These are phyloP conservation scores for Zalaria obscura DNA, from an alignment of 2,329 filamentous ascomycete species.

Conservation along the genomic window DNA sequence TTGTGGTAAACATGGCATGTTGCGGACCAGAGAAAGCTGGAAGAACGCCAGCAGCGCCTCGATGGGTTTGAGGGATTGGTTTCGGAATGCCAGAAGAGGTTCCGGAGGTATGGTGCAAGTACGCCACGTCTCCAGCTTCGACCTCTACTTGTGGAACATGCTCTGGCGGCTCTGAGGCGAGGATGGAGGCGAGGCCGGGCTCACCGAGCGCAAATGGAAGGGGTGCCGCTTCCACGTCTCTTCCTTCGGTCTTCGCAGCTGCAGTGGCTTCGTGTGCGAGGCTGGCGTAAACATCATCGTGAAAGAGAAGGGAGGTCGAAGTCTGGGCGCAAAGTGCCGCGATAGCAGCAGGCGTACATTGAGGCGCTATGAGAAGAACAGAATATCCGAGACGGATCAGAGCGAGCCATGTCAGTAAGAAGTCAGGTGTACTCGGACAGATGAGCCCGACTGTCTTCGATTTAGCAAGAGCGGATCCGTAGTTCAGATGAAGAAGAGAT, in stretches of 20 bases:
- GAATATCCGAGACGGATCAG: slow-evolving; percentile 41
- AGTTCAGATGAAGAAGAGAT: slow-evolving; percentile 10
- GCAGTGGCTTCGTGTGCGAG: slow-evolving; percentile 16
- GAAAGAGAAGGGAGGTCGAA: slow-evolving; percentile 28
- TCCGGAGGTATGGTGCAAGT: slow-evolving; percentile 50
- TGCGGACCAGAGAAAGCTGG: slow-evolving; percentile 28
- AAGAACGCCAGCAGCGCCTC: slow-evolving; percentile 39
- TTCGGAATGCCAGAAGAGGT: slow-evolving; percentile 51
- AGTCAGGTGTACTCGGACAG: slow-evolving; percentile 41
- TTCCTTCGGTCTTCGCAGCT: slow-evolving; percentile 7
- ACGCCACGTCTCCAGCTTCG: slow-evolving; percentile 33
- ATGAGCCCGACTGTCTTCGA: slow-evolving; percentile 36
- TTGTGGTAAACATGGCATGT: slow-evolving; percentile 47
- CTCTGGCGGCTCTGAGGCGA: not conserved
- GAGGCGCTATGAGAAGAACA: slow-evolving; percentile 42
- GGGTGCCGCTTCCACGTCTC: slow-evolving; percentile 2
- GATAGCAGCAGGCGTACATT: slow-evolving; percentile 33
- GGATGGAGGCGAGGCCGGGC: slow-evolving; percentile 1
- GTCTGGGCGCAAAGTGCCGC: slow-evolving; percentile 38
- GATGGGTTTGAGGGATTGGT: slow-evolving; percentile 45
- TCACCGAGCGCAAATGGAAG: slow-evolving; percentile 7
- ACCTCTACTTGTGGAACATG: slow-evolving; percentile 4
- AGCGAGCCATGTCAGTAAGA: slow-evolving; percentile 46
- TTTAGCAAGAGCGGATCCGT: slow-evolving; percentile 7
- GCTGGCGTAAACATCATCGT: slow-evolving; percentile 26